phyloP scores from a whole-genome alignment of 805 yeast genomes.

The Monosporozyma aquatica region DNA sequence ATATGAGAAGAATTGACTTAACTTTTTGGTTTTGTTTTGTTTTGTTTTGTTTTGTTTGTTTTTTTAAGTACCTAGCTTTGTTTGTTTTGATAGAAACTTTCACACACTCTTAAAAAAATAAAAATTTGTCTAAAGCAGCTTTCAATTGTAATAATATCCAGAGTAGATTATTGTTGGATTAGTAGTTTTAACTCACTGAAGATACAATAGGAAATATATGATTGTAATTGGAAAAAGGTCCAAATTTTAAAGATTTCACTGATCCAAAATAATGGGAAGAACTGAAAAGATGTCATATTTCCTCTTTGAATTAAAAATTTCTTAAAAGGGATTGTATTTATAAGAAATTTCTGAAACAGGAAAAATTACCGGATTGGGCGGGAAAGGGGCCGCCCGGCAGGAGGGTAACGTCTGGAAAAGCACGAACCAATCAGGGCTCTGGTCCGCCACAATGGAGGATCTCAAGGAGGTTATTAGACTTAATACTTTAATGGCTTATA shows the following conservation, averaged over 20 bases:
- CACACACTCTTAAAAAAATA: no score
- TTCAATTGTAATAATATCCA: no score
- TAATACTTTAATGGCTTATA: no score
- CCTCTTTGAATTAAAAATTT: not conserved
- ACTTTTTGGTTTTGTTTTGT: no score
- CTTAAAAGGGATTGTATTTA: conserved; percentile 1
- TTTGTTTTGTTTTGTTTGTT: no score
- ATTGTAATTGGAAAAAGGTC: no score
- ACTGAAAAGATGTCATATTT: not conserved
- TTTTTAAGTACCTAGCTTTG: no score
- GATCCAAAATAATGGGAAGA: not conserved
- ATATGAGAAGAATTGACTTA: not conserved
- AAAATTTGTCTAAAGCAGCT: no score
- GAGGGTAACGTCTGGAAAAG: not conserved
- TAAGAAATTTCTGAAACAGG: conserved; percentile 3
- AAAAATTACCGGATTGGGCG: conserved; percentile 2
- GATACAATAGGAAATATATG: no score
- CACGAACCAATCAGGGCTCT: not conserved
- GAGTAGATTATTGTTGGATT: no score
- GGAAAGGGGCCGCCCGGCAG: not conserved
- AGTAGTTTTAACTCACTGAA: no score
- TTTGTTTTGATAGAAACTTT: no score
- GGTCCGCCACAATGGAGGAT: not conserved
- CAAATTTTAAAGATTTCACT: not conserved
- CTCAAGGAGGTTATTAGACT: not conserved